Base-by-base conservation (phyloP, 371 early-diverging fungal genomes). In the Mortierella sp. region DNA sequence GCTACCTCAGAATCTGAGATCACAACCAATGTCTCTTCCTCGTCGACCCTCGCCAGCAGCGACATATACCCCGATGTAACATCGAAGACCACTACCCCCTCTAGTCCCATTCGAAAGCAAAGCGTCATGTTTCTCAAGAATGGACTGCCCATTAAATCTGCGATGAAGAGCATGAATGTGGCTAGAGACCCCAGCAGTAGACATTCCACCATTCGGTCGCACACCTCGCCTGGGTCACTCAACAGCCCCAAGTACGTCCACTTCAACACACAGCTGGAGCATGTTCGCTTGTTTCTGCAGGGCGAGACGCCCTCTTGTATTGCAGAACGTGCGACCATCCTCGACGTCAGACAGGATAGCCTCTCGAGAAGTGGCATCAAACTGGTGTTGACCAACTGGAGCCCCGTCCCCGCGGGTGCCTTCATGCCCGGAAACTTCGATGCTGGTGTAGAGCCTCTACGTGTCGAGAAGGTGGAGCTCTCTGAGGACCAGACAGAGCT, bases 221-320 rank as follows among this genome's bases (percentile, higher is more conserved):
- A 64, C 27, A 46, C 51, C 6, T 57, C 68, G 9, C 64, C 76
- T 1, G 42, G 34, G 7, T 31, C 48, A 3, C 80, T 82, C 9
- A 80, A 80, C 17, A 66, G 79, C 50, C 79, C 79, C 19, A 82
- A 87, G 61, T 84, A 73, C 44, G 89, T 90, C 11, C 83, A 83
- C 50, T 90, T 90, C 72, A 81, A 87, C 48, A 59, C 68, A 2
- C 81, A 89, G 31, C 78, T 92, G 34, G 90, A 88, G 63, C 83
- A 83, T 53, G 79, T 90, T 19, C 85, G 85, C 31, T 67, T 88
- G 2, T 90, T 90, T 63, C 59, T 84, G 54, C 87, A 87, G 64
- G 80, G 83, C 28, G 83, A 90, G 76, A 87, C 68, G 50, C 90
- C 90, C 6, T 78, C 70, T 27, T 83, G 88, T 19, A 85, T 88